Base-by-base conservation (phyloP, 2,329 filamentous ascomycete species). In the Aureobasidium sp. region DNA sequence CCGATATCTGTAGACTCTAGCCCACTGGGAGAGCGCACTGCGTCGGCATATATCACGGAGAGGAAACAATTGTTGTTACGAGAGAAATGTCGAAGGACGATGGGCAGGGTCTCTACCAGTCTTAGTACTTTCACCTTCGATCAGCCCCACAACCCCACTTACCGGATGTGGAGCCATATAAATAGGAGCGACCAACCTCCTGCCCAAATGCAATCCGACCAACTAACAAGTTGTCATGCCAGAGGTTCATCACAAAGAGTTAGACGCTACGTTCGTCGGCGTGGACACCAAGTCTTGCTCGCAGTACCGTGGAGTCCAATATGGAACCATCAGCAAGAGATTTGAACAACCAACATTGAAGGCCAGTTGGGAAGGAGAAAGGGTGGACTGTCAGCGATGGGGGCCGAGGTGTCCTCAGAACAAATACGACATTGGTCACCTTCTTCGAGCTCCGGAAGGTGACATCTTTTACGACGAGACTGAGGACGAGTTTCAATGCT, bases 401-500 rank as follows among this genome's bases (percentile, higher is more conserved):
- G 62, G 62, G 48, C 76, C 77, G 1, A 71, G 72, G 62, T 79
- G 77, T 42, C 78, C 78, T 3, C 77, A 79, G 52, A 68, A 69
- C 1, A 63, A 71, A 17, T 64, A 78, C 1, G 78, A 79, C 34
- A 71, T 78, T 0, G 72, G 77, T 0, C 74, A 79, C 63, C 65
- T 79, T n/a, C 65, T 79, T 25, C 76, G 78, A 8, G 71, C 78
- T 1, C 77, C 78, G 0, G 71, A 72, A 7, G 68, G 62, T 8
- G 47, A 64, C 29, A 61, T 65, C 25, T 61, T 66, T 29, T 62
- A 73, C 6, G 67, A 68, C 0, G 74, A 76, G 39, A 65, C 64
- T 0, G 73, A 78, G 62, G 75, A 79, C 56, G 78, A 80, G 64
- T 75, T 79, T 5, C 67, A 69, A 22, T 80, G 78, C 51, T 64